Evolutionary conservation across 805 yeast genomes (phyloP).

Genomic region (Crinitomyces ghanaensis): DNA sequence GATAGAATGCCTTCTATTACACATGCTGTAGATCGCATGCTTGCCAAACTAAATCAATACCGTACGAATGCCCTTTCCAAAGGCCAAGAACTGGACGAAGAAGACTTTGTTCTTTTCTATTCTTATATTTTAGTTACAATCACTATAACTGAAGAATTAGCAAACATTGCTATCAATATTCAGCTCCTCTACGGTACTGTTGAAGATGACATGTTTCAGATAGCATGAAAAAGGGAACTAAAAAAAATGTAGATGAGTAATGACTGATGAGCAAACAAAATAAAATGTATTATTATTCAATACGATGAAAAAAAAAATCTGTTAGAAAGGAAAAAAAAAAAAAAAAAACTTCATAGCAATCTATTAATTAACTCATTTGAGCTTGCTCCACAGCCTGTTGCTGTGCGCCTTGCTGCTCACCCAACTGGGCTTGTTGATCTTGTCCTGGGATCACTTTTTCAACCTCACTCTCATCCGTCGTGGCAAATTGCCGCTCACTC

Average conservation of each 20-base stretch:
- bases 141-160: conserved; percentile 53
- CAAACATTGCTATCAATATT: conserved; percentile 42
- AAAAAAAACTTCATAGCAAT: no score
- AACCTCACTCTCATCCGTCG: conserved; percentile 20
- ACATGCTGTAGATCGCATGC: conserved; percentile 58
- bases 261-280: no score
- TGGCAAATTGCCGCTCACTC: conserved; percentile 61
- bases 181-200: conserved; percentile 55
- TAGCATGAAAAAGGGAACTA: no score
- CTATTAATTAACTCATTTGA: no score
- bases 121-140: conserved; percentile 64
- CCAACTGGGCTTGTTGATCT: conserved; percentile 1
- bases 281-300: no score
- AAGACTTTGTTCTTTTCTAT: conserved; percentile 67
- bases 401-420: no score
- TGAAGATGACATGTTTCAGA: conserved; percentile 39
- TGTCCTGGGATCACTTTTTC: conserved; percentile 8
- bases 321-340: no score
- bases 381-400: no score
- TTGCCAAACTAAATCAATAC: conserved; percentile 51
- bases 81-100: conserved; percentile 32
- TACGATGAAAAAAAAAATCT: no score
- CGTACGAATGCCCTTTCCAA: conserved; percentile 30
- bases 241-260: no score
- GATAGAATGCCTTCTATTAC: conserved; percentile 66